Conservation (phyloP, 139 green algal genomes). For the Raphidocelis subcapitata region DNA sequence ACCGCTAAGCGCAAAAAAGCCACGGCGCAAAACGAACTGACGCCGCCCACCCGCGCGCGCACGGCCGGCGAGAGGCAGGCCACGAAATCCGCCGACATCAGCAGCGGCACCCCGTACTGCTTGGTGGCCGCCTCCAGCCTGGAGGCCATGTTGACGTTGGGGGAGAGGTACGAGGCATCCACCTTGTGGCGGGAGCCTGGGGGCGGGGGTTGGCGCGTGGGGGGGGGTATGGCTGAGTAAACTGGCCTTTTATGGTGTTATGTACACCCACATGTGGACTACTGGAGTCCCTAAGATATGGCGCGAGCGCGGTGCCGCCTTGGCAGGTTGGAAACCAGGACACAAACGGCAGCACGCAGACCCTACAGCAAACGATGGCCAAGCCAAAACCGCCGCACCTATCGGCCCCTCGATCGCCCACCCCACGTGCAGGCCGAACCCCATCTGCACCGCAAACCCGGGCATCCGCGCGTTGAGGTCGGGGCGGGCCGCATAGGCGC, state of each 20-base stretch:
- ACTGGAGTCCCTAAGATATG: too few species aligned
- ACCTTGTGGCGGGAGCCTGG: conserved; percentile 93
- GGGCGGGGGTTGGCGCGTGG: too few species aligned
- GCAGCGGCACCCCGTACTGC: conserved; percentile 85
- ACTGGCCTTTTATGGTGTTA: not conserved
- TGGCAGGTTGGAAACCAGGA: too few species aligned
- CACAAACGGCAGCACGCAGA: too few species aligned
- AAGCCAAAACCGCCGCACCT: conserved; percentile 44
- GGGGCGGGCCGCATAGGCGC: conserved; percentile 37
- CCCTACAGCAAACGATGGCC: too few species aligned
- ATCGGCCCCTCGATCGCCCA: conserved; percentile 98
- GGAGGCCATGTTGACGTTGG: conserved; percentile 97
- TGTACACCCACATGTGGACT: too few species aligned
- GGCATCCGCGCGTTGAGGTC: conserved; percentile 80
- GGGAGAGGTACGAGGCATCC: conserved; percentile 93
- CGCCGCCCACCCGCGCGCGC: conserved; percentile 10
- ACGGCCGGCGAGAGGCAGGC: conserved; percentile 55
- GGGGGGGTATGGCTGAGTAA: not conserved
- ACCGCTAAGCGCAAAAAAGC: conserved; percentile 12
- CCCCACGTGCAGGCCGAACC: conserved; percentile 92
- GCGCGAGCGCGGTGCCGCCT: too few species aligned
- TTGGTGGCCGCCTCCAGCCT: conserved; percentile 95
- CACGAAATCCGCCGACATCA: conserved; percentile 78
- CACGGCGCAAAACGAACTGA: not conserved
- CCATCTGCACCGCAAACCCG: conserved; percentile 78